Percentiles rank a stretch among this genome's conserved stretches.
Evolutionary conservation across 2,329 filamentous ascomycete genomes (phyloP).

Genomic region (Botrytis fabae): DNA sequence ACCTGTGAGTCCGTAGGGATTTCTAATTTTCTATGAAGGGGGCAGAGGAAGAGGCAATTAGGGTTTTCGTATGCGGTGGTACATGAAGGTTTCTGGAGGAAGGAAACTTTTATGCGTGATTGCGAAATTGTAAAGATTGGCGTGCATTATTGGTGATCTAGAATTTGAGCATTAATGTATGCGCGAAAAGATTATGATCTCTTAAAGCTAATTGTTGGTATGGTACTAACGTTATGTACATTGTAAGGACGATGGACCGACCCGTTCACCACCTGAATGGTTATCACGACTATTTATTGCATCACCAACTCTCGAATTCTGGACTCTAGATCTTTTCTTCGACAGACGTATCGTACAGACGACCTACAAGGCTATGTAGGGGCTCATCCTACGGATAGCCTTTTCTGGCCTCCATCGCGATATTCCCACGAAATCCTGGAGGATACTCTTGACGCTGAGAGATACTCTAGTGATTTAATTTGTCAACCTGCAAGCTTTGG

Average conservation of each 20-base stretch:
- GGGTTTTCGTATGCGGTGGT: not conserved
- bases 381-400: not conserved
- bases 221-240: not conserved
- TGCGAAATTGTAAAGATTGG: not conserved
- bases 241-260: not conserved
- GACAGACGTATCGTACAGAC: not conserved
- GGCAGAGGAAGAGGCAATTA: not conserved
- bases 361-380: not conserved
- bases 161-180: not conserved
- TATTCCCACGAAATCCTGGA: not conserved
- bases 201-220: not conserved
- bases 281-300: not conserved
- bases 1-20: not conserved
- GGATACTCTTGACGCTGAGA: not conserved
- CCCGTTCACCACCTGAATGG: not conserved
- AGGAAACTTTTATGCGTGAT: slow-evolving; percentile 3
- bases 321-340: not conserved
- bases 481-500: not conserved
- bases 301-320: not conserved
- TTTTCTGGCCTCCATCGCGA: not conserved
- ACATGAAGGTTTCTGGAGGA: not conserved
- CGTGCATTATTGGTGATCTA: not conserved
- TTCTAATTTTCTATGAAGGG: not conserved
- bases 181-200: not conserved
- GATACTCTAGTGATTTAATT: not conserved